Conservation (phyloP, 2,329 filamentous ascomycete species). For the Fusarium sarcochroum region DNA sequence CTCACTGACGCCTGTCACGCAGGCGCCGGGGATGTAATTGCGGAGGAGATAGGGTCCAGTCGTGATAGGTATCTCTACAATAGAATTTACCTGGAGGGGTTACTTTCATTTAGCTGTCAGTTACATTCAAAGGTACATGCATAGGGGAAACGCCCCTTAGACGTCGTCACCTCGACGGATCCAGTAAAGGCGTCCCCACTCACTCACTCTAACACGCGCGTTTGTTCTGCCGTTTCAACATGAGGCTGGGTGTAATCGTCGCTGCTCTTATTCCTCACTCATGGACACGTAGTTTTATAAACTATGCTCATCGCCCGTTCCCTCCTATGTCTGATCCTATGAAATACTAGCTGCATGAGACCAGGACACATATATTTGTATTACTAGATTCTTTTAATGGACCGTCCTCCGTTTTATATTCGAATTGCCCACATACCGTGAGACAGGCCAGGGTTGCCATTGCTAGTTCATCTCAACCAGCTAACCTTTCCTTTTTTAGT, state of each 20-base stretch:
- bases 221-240: slow-evolving; percentile 55
- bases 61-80: slow-evolving; percentile 18
- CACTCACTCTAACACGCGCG: slow-evolving; percentile 54
- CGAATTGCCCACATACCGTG: no score
- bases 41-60: slow-evolving; percentile 12
- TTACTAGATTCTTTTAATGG: no score
- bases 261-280: slow-evolving; percentile 4
- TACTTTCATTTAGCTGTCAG: slow-evolving; percentile 21
- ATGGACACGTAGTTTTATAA: no score
- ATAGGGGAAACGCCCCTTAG: slow-evolving; percentile 29
- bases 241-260: slow-evolving; percentile 10
- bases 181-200: slow-evolving; percentile 46
- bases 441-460: no score
- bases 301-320: no score
- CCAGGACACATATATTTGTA: no score
- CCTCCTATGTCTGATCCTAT: no score
- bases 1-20: slow-evolving; percentile 13
- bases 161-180: slow-evolving; percentile 47
- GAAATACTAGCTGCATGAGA: no score
- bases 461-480: no score
- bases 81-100: slow-evolving; percentile 1
- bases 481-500: no score
- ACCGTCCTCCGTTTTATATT: no score
- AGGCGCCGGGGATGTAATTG: slow-evolving; percentile 21
- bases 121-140: slow-evolving; percentile 22